Base-by-base conservation (phyloP, 495 filamentous ascomycete species). In the Jackrogersella multiformis region DNA sequence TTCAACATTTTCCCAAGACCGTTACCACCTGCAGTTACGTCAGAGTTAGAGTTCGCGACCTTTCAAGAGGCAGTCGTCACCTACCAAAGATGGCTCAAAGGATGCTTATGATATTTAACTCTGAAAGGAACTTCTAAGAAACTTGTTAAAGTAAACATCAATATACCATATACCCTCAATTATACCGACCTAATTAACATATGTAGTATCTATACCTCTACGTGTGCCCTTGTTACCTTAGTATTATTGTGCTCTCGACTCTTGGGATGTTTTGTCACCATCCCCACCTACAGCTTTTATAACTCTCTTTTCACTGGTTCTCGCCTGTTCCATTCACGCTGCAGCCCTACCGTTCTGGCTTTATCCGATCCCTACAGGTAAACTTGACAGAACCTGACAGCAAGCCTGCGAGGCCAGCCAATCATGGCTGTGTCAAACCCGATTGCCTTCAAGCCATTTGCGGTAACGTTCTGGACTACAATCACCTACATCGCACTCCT, bases 381-480 rank as follows among this genome's bases (percentile, higher is more conserved):
- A 24, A 46, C 21, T n/a, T n/a, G n/a, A 13, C 4, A 9, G 51
- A 34, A 54, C 52, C 21, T 57, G 61, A 48, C 57, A 59, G 45
- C 54, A 63, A 60, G 8, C 15, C 52, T 41, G 56, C 65, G 35
- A 56, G 41, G 38, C 32, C 44, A 61, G 48, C 52, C 59, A 64
- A 68, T 55, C 49, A 79, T 78, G 78, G 74, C 69, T 56, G 49
- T 70, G 51, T 73, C 66, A 53, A 85, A 83, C 61, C 82, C 83
- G 0, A 75, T 85, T 55, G 77, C 81, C 7, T 86, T 86, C 68
- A 74, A 75, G 45, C 81, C 89, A 30, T 82, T 87, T 68, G 86
- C 89, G 13, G 91, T 94, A 8, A 92, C 89, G 9, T 80, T 93
- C 56, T 86, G 92, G 78, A 87, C 87, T 10, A 85, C 88, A 2